These are phyloP conservation scores for Lasiodiplodia sp. DNA, from an alignment of 2,329 filamentous ascomycete species.

Conservation along the genomic window DNA sequence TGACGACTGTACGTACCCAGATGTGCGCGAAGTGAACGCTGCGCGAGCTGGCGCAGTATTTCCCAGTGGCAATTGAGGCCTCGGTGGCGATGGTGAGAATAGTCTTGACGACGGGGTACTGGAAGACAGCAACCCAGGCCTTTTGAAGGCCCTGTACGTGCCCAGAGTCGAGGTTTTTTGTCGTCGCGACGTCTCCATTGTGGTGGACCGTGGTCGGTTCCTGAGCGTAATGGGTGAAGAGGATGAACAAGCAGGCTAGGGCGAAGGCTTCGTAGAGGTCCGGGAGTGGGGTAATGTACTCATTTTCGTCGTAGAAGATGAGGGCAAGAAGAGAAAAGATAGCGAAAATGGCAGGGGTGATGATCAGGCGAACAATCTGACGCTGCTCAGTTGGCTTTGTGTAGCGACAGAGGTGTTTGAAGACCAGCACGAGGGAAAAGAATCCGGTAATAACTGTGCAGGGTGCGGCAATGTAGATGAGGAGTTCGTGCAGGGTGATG, in stretches of 20 bases:
- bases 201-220: neutral
- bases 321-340: conserved; percentile 36
- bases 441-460: conserved; percentile 33
- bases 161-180: too few species aligned
- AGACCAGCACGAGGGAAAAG: conserved; percentile 35
- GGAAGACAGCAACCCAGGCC: conserved; percentile 39
- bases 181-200: too few species aligned
- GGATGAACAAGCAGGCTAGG: conserved; percentile 33
- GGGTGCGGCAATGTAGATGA: conserved; percentile 32
- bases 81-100: conserved; percentile 36
- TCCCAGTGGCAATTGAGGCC: conserved; percentile 35
- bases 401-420: conserved; percentile 39
- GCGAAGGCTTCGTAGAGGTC: conserved; percentile 41
- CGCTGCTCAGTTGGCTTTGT: conserved; percentile 40
- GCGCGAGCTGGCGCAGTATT: conserved; percentile 33
- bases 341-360: conserved; percentile 36
- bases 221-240: conserved; percentile 7
- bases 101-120: conserved; percentile 38
- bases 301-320: conserved; percentile 36
- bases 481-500: conserved; percentile 30
- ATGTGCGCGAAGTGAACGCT: conserved; percentile 2
- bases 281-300: conserved; percentile 38
- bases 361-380: conserved; percentile 40
- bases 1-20: conserved; percentile 25
- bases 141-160: conserved; percentile 28